phyloP scores from a whole-genome alignment of 176 grass and related monocot genomes.

The Dactylis glomerata region DNA sequence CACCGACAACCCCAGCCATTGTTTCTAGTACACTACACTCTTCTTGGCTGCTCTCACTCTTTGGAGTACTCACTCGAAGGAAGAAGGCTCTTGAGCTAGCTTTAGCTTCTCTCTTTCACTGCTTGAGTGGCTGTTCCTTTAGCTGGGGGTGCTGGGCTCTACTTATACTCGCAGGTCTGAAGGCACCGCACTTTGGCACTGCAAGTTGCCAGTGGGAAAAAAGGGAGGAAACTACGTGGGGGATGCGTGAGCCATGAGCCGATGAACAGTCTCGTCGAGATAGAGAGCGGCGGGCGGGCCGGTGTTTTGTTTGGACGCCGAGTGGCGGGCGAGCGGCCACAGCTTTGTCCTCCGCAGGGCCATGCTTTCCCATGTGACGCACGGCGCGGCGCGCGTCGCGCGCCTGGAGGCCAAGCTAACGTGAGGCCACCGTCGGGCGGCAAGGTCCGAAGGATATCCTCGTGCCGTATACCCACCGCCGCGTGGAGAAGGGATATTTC shows the following conservation, averaged over 20 bases:
- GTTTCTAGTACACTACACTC: background rate
- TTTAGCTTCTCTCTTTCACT: background rate
- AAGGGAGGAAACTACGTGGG: slow-evolving; percentile 2
- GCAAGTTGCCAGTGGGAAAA: background rate
- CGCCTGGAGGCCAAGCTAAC: background rate
- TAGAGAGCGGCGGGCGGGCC: background rate
- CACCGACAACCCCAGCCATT: slow-evolving; percentile 34
- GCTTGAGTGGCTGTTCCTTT: background rate
- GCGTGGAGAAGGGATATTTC: background rate
- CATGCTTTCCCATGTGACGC: slow-evolving; percentile 30
- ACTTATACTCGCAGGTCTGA: slow-evolving; percentile 25
- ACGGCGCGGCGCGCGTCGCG: background rate
- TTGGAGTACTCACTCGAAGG: background rate
- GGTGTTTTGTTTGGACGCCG: slow-evolving; percentile 7
- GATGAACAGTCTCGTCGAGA: background rate
- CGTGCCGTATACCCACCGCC: background rate
- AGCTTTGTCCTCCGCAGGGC: slow-evolving; percentile 1
- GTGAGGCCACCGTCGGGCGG: background rate
- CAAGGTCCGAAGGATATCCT: slow-evolving; percentile 9
- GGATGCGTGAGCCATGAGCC: background rate
- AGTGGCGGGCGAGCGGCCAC: slow-evolving; percentile 14
- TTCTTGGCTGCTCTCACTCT: too few species aligned
- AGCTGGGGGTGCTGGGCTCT: background rate
- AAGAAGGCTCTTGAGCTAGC: background rate
- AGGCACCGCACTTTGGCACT: too few species aligned